phyloP scores from a whole-genome alignment of 768 basidiomycete genomes.

The Boletus eberwhitei region DNA sequence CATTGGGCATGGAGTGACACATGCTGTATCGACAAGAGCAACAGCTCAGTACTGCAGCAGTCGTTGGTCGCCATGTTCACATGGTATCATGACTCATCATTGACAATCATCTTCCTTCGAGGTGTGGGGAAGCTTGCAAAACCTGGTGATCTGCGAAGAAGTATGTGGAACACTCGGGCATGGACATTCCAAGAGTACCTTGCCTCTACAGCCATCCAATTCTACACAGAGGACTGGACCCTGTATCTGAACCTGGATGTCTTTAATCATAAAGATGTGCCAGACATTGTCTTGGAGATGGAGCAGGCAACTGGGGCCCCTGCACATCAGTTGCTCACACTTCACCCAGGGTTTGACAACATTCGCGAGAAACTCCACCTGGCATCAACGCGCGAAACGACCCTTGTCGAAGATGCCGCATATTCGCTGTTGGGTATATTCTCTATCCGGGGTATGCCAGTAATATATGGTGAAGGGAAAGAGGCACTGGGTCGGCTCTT shows the following conservation, averaged over 20 bases:
- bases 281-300: too few relatives aligned
- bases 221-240: conserved; percentile 2
- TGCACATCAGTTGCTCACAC: too few relatives aligned
- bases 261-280: too few relatives aligned
- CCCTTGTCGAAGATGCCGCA: too few relatives aligned
- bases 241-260: background rate
- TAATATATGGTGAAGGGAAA: too few relatives aligned
- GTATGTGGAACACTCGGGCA: conserved; percentile 1
- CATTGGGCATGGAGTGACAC: background rate
- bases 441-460: too few relatives aligned
- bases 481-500: too few relatives aligned
- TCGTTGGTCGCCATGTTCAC: conserved; percentile 1
- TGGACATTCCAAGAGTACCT: conserved; percentile 9
- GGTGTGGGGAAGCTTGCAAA: background rate
- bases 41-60: background rate
- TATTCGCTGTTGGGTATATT: too few relatives aligned
- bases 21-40: conserved; percentile 7
- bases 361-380: too few relatives aligned
- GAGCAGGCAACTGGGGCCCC: too few relatives aligned
- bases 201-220: background rate
- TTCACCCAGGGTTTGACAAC: too few relatives aligned
- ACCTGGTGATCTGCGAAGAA: background rate
- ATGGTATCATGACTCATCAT: background rate
- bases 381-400: too few relatives aligned
- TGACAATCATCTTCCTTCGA: conserved; percentile 2